Percentiles rank a stretch among this genome's conserved stretches.
Evolutionary conservation across 108 stramenopile species (phyloP).

Genomic region (Conticribra guillardii): DNA sequence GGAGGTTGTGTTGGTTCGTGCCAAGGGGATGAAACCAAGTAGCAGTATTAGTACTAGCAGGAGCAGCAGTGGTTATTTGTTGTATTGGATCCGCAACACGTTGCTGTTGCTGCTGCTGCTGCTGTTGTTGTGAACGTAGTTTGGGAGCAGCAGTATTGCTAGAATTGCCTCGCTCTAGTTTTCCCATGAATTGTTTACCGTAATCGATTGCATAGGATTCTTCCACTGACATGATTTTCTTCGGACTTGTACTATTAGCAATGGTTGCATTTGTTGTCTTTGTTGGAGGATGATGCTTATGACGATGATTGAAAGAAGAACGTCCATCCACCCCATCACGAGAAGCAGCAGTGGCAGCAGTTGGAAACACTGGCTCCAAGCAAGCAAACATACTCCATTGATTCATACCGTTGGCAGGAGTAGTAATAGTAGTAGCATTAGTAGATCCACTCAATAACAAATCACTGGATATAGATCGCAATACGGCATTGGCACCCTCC

Average conservation of each 20-base stretch:
- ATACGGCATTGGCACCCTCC: constrained; percentile 35
- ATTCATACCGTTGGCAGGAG: no score
- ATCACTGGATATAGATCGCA: constrained; percentile 26
- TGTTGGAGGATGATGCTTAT: no score
- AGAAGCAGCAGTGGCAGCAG: background rate
- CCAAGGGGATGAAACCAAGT: constrained; percentile 20
- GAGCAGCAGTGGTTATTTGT: no score
- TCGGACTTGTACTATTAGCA: no score
- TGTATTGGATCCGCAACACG: constrained; percentile 33
- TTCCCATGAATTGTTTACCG: constrained; percentile 54
- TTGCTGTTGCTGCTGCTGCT: constrained; percentile 38
- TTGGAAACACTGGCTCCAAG: constrained; percentile 57
- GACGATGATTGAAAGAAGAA: no score
- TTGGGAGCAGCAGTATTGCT: constrained; percentile 7
- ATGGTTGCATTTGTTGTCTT: no score
- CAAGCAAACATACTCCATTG: constrained; percentile 56
- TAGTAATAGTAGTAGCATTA: no score
- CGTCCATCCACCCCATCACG: no score
- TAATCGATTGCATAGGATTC: constrained; percentile 62
- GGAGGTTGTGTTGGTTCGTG: background rate
- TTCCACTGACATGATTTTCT: constrained; percentile 36
- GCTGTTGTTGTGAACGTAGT: background rate
- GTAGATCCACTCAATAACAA: no score
- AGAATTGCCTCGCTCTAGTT: constrained; percentile 57
- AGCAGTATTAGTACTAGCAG: background rate